These are phyloP conservation scores for Lachnellula subtilissima DNA, from an alignment of 2,329 filamentous ascomycete genomes.

Conservation along the genomic window DNA sequence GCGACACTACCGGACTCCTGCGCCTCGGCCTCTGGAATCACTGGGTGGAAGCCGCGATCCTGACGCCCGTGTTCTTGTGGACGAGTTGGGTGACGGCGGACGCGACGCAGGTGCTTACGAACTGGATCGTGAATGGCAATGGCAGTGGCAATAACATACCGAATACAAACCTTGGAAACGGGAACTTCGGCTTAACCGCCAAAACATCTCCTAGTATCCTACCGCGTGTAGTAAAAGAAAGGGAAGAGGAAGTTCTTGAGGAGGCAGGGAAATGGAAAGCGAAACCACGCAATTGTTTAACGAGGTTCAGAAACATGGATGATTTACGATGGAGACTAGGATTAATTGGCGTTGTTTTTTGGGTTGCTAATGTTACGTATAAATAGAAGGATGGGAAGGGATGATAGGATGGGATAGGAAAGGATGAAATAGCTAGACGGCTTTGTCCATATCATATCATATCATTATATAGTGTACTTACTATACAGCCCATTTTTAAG, in stretches of 20 bases:
- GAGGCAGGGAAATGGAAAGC: background rate
- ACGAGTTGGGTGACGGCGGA: slow-evolving; percentile 34
- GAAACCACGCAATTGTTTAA: background rate
- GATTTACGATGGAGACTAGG: slow-evolving; percentile 14
- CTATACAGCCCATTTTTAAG: too few relatives aligned
- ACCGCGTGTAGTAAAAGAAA: background rate
- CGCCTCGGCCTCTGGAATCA: slow-evolving; percentile 30
- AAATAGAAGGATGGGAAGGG: background rate
- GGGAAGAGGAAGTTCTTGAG: background rate
- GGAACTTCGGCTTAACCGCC: background rate
- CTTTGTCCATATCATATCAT: too few relatives aligned
- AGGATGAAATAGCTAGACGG: too few relatives aligned
- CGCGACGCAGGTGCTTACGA: slow-evolving; percentile 35
- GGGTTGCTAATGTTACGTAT: slow-evolving; percentile 19
- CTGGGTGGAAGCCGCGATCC: slow-evolving; percentile 35
- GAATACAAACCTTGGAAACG: background rate
- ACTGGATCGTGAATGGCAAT: slow-evolving; percentile 33
- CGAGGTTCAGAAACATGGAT: background rate
- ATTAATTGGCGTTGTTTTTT: slow-evolving; percentile 8
- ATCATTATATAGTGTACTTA: too few relatives aligned
- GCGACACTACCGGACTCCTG: slow-evolving; percentile 50
- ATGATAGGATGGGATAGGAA: background rate
- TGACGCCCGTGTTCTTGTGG: slow-evolving; percentile 41
- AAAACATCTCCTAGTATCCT: slow-evolving; percentile 6
- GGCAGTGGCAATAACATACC: background rate